Conservation (phyloP, 805 yeast genomes). For the Scheffersomyces amazonensis region DNA sequence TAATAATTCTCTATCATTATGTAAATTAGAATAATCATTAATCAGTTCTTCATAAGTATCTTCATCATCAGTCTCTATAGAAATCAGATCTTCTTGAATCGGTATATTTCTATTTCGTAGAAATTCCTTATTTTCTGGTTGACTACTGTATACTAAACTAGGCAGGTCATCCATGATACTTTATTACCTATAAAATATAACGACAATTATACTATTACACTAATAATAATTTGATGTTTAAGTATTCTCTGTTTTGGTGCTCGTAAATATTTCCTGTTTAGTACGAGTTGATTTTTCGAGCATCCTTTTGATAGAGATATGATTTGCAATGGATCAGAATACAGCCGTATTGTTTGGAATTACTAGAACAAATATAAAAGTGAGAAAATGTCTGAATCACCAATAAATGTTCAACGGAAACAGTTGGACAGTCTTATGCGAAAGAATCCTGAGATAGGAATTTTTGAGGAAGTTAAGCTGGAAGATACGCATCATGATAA, state of each 20-base stretch:
- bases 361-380: no score
- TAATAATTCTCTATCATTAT: background rate
- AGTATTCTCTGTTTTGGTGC: no score
- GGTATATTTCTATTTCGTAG: background rate
- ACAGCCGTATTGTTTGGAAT: no score
- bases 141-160: background rate
- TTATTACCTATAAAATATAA: no score
- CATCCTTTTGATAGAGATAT: no score
- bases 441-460: background rate
- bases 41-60: background rate
- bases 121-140: no score
- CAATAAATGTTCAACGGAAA: background rate
- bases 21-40: background rate
- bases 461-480: background rate
- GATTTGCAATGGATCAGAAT: no score
- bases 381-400: background rate
- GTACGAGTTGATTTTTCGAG: no score
- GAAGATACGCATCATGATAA: background rate
- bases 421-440: conserved; percentile 2
- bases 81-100: conserved; percentile 2
- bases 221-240: no score
- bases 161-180: no score
- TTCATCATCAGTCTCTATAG: background rate
- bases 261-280: no score
- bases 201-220: no score